phyloP scores from a whole-genome alignment of 257 asterid genomes.

The Fraxinus cuspidata region DNA sequence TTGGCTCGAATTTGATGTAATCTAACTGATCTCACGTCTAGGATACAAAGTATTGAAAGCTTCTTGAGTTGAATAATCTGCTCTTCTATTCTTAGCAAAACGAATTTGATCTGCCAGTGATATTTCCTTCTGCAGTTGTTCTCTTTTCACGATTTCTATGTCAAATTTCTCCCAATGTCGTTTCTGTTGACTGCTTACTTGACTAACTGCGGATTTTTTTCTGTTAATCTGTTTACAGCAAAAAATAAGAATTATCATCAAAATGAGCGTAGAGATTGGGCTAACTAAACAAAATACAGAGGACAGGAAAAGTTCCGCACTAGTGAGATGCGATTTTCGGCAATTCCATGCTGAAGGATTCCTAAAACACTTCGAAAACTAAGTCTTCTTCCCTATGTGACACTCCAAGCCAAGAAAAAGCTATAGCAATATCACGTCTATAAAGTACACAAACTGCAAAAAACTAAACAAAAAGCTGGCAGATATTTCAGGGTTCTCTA shows the following conservation, averaged over 20 bases:
- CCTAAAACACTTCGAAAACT: neutral
- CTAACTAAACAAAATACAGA: neutral
- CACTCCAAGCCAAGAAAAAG: neutral
- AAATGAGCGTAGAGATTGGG: neutral
- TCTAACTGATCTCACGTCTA: neutral
- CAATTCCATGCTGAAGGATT: neutral
- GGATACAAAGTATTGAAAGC: no score
- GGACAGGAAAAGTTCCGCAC: neutral
- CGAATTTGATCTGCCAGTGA: slow-evolving; percentile 85
- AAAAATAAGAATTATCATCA: slow-evolving; percentile 8
- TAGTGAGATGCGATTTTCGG: neutral
- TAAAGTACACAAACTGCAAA: neutral
- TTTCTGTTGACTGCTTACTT: slow-evolving; percentile 40
- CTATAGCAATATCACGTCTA: neutral
- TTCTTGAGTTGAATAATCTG: slow-evolving; percentile 33
- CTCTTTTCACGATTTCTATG: slow-evolving; percentile 37
- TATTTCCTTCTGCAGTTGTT: slow-evolving; percentile 40
- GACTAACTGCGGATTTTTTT: slow-evolving; percentile 50
- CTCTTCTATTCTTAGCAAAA: slow-evolving; percentile 60
- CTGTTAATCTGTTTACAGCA: slow-evolving; percentile 59
- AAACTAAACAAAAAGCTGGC: neutral
- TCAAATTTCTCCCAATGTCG: slow-evolving; percentile 75
- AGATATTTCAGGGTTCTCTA: neutral
- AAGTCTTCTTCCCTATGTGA: neutral
- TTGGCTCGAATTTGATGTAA: neutral